Base-by-base conservation (phyloP, 202 grass and related monocot genomes). In the Schoenoplectus tabernaemontani region DNA sequence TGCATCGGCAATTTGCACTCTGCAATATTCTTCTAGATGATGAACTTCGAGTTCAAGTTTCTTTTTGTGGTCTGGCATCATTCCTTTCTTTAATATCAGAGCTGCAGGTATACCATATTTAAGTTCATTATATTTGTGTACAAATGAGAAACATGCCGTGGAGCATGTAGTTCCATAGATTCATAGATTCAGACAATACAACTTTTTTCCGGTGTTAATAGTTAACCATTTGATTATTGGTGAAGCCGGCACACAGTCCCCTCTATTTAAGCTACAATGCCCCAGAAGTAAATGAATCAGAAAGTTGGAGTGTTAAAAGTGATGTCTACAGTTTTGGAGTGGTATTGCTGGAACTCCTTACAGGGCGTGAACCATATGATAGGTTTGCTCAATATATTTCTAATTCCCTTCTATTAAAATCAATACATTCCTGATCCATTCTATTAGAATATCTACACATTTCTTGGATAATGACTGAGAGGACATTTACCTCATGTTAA, bases 321-420 rank as follows among this genome's bases (percentile, higher is more conserved):
- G 94, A 97, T 53, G 77, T 93, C 5, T 97, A 97, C 57, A 84
- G 87, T 82, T 92, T 97, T 59, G 91, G 91, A 37, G 89, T 92
- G 5, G 82, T 93, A 78, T 83, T 97, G 94, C 80, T 97, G 79
- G 87, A 97, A 77, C 89, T 97, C 15, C 91, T 97, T 60, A 93
- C 91, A 0, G 94, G 91, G 11, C 91, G 89, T 17, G 85, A 59
- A 30, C 89, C 91, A 32, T 93, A 92, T 78, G 94, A 93, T 60
- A 85, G 82, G 90, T 89, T 61, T 4, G 32, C 57, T 19, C 60
- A 64, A n/a, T 67, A 57, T 33, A 30, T 85, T 4, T 34, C 77
- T 53, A 5, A 20, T 32, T 36, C 32, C 56, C 9, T 80, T 64
- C 10, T 67, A 76, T 32, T 32, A 34, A 41, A 82, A 60, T 34